phyloP scores from a whole-genome alignment of 1,284 basidiomycete genomes.

The Trichosporon asahii region DNA sequence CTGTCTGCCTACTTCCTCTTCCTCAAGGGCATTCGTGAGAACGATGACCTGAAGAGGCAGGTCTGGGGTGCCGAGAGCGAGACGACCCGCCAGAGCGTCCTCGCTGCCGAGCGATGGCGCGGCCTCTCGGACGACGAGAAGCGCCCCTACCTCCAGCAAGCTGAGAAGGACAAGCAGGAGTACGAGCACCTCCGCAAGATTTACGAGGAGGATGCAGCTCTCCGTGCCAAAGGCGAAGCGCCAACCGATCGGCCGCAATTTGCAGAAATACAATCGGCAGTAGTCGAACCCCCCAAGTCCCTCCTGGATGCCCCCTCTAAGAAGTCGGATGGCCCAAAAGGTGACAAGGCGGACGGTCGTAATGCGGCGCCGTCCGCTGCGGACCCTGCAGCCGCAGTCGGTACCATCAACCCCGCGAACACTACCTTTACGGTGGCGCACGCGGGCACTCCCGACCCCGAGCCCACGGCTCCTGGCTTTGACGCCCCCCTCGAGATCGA shows the following conservation, averaged over 20 bases:
- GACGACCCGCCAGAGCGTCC: slow-evolving; percentile 89
- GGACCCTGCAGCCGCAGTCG: slow-evolving; percentile 2
- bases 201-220: slow-evolving; percentile 75
- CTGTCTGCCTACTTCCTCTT: slow-evolving; percentile 94
- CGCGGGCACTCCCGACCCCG: slow-evolving; percentile 20
- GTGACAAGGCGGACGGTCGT: slow-evolving; percentile 15
- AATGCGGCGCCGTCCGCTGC: slow-evolving; percentile 10
- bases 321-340: slow-evolving; percentile 15
- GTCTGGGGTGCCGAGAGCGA: slow-evolving; percentile 91
- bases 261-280: slow-evolving; percentile 21
- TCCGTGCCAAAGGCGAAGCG: slow-evolving; percentile 56
- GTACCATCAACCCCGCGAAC: slow-evolving; percentile 15
- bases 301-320: slow-evolving; percentile 19
- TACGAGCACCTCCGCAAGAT: slow-evolving; percentile 75
- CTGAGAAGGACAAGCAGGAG: slow-evolving; percentile 86
- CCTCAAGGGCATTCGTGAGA: slow-evolving; percentile 77
- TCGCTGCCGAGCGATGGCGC: slow-evolving; percentile 89
- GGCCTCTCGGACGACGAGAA: slow-evolving; percentile 86
- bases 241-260: slow-evolving; percentile 56
- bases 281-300: slow-evolving; percentile 26
- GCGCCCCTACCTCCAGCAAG: slow-evolving; percentile 84
- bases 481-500: slow-evolving; percentile 30
- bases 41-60: slow-evolving; percentile 63
- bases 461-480: slow-evolving; percentile 14
- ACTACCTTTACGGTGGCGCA: slow-evolving; percentile 21